phyloP scores from a whole-genome alignment of 2,329 filamentous ascomycete genomes.

The Beauveria sp. region DNA sequence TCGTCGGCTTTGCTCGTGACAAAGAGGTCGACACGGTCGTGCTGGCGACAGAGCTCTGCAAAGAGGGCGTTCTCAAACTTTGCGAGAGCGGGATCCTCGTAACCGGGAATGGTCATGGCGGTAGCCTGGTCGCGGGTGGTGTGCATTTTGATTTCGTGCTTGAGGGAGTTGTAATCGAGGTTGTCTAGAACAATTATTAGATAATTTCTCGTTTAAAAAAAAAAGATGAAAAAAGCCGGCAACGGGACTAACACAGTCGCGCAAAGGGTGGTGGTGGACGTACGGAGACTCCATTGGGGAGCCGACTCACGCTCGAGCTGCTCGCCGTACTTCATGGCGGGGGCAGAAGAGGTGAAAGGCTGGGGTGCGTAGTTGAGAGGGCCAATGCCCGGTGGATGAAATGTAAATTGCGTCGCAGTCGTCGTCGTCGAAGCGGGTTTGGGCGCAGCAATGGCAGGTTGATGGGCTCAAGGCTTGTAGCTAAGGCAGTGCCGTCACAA shows the following conservation, averaged over 20 bases:
- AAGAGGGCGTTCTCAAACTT: conserved; percentile 68
- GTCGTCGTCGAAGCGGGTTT: neutral
- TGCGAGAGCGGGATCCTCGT: conserved; percentile 48
- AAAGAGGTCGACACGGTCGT: conserved; percentile 71
- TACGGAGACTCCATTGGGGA: conserved; percentile 74
- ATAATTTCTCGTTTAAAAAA: neutral
- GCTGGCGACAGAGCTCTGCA: conserved; percentile 62
- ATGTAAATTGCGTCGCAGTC: neutral
- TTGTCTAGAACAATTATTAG: conserved; percentile 49
- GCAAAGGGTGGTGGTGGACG: conserved; percentile 20
- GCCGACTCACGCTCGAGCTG: conserved; percentile 68
- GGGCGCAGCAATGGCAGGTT: neutral
- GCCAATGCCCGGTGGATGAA: neutral
- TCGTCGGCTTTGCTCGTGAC: conserved; percentile 74
- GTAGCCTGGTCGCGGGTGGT: conserved; percentile 63
- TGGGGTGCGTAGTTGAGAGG: neutral
- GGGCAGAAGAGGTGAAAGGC: neutral
- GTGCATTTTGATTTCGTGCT: conserved; percentile 73
- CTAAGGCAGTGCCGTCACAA: neutral
- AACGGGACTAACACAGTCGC: no score
- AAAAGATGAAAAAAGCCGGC: no score
- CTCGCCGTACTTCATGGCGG: conserved; percentile 33
- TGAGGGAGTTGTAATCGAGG: conserved; percentile 82
- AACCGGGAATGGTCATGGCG: conserved; percentile 68
- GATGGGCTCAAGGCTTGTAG: neutral